Base-by-base conservation (phyloP, 2,329 filamentous ascomycete species). In the Lecanicillium sp. region DNA sequence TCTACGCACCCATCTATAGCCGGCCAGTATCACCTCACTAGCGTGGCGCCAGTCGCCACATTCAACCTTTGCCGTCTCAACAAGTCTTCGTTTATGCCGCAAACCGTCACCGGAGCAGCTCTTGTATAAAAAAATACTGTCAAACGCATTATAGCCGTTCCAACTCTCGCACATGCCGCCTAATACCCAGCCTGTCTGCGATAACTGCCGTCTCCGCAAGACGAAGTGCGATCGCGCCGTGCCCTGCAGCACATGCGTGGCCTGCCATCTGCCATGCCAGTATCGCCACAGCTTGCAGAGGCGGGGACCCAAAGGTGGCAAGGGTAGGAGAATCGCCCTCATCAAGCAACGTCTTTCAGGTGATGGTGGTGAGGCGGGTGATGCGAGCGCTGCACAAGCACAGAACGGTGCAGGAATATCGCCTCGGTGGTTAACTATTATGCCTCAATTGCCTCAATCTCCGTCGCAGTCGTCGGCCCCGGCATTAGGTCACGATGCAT, bases 141-240 rank as follows among this genome's bases (percentile, higher is more conserved):
- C n/a, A n/a, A n/a, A n/a, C n/a, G n/a, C n/a, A n/a, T n/a, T n/a
- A n/a, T n/a, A n/a, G 26, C 12, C 11, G 11, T n/a, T 2, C 20
- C 15, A 33, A 4, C 30, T 33, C 30, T 4, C 12, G 14, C 38
- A 41, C 15, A 46, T 46, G 44, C 23, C 44, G 8, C 35, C 35
- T 10, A 46, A 46, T 10, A 46, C 44, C 5, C 33, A 46, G 24
- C 44, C 32, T n/a, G 44, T 46, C 17, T 46, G 44, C 26, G 44
- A 46, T 15, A 46, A 46, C 15, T 46, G 44, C 33, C 33, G 44
- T 14, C 44, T 46, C 4, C 57, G 62, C 45, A 65, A 65, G 47
- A 60, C 63, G 43, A 65, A 62, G 46, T 65, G 62, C 44, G 62
- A 65, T 48, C 60, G 62, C 11, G 58, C 55, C 2, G 37, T 56